Conservation (phyloP, 2,329 filamentous ascomycete species). For the Venturia asperata region DNA sequence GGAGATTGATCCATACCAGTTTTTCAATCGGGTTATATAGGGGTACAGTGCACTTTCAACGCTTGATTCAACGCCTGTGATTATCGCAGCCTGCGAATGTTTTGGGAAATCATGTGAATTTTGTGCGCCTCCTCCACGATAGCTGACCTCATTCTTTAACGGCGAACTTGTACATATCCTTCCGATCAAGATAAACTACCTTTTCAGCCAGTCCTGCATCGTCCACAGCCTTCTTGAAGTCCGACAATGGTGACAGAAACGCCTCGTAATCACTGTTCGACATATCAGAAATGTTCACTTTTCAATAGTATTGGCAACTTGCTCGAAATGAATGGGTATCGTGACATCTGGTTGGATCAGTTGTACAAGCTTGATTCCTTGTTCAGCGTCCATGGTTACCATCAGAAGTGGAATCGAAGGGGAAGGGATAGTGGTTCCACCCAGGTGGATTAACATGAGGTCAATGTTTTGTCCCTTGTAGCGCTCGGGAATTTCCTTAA, state of each 20-base stretch:
- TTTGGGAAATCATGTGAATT: too few species aligned
- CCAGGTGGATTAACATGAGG: slow-evolving; percentile 60
- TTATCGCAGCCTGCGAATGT: too few species aligned
- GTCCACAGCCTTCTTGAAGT: slow-evolving; percentile 53
- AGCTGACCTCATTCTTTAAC: slow-evolving; percentile 30
- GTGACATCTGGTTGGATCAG: slow-evolving; percentile 55
- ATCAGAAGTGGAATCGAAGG: slow-evolving; percentile 54
- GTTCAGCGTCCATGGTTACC: slow-evolving; percentile 62
- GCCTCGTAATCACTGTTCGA: slow-evolving; percentile 50
- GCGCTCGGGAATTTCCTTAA: slow-evolving; percentile 52
- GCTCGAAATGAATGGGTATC: slow-evolving; percentile 57
- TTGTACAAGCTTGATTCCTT: slow-evolving; percentile 54
- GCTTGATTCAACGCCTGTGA: too few species aligned
- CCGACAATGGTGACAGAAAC: slow-evolving; percentile 51
- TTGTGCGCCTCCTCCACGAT: too few species aligned
- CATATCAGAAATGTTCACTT: slow-evolving; percentile 23
- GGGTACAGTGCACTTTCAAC: too few species aligned
- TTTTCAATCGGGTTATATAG: too few species aligned
- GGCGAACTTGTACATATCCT: slow-evolving; percentile 50
- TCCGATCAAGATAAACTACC: slow-evolving; percentile 55
- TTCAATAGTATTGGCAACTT: slow-evolving; percentile 21
- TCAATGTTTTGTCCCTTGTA: slow-evolving; percentile 52
- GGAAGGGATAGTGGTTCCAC: slow-evolving; percentile 58
- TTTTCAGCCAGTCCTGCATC: slow-evolving; percentile 45
- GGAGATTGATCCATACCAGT: too few species aligned